phyloP scores from a whole-genome alignment of 75 land plant genomes.

The Isoetes taiwanensis region DNA sequence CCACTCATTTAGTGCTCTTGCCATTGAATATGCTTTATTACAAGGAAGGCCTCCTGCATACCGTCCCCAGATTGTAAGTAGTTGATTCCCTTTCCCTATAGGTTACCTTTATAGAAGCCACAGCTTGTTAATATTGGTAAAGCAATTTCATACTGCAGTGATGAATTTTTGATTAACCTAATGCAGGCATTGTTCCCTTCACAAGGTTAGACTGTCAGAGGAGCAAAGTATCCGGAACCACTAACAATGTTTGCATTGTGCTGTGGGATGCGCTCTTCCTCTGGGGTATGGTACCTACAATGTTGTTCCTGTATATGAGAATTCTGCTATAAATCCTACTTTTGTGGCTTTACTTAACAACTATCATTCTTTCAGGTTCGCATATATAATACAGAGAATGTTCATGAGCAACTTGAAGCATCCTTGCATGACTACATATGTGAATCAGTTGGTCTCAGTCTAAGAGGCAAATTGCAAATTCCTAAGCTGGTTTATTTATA shows the following conservation, averaged over 20 bases:
- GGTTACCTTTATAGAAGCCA: no score
- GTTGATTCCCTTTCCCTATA: no score
- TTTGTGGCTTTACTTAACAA: no score
- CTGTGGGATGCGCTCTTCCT: conserved; percentile 70
- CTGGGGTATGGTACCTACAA: no score
- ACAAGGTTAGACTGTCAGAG: conserved; percentile 58
- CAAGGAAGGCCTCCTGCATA: conserved; percentile 43
- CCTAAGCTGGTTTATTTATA: conserved; percentile 41
- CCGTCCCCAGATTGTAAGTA: no score
- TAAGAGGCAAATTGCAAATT: conserved; percentile 28
- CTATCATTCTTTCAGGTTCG: no score
- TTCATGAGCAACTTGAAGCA: conserved; percentile 35
- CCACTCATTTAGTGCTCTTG: conserved; percentile 68
- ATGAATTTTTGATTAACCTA: no score
- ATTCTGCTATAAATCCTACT: no score
- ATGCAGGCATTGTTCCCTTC: no score
- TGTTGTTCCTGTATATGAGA: no score
- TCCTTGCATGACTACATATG: conserved; percentile 54
- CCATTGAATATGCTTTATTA: conserved; percentile 56
- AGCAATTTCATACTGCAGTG: no score
- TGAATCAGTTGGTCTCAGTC: conserved; percentile 42
- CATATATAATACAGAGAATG: conserved; percentile 46
- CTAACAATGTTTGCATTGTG: conserved; percentile 67
- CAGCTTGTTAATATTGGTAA: no score
- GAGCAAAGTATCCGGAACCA: conserved; percentile 53